These are phyloP conservation scores for Omphalea diandra DNA, from an alignment of 441 rosid genomes.

Conservation along the genomic window DNA sequence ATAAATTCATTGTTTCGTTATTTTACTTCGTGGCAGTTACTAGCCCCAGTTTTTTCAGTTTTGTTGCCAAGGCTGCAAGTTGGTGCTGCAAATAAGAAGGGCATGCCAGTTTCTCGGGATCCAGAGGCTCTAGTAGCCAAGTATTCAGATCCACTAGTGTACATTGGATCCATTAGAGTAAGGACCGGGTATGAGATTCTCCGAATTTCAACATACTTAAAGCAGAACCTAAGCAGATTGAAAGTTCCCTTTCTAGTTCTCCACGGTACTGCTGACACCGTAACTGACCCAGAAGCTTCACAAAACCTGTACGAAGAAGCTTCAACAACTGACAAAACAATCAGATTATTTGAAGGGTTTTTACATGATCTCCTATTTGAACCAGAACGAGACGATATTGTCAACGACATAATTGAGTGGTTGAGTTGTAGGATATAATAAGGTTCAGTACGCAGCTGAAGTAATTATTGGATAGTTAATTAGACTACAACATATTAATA, in stretches of 20 bases:
- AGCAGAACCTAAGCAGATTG: constrained; percentile 52
- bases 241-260: constrained; percentile 68
- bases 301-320: constrained; percentile 61
- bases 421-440: constrained; percentile 46
- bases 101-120: constrained; percentile 73
- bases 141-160: constrained; percentile 86
- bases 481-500: not conserved
- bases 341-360: constrained; percentile 57
- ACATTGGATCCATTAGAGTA: constrained; percentile 64
- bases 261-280: constrained; percentile 71
- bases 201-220: constrained; percentile 52
- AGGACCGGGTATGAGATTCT: constrained; percentile 94
- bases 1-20: not conserved
- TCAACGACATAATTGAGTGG: constrained; percentile 60
- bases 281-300: constrained; percentile 78
- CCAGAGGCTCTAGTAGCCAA: constrained; percentile 72
- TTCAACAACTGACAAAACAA: constrained; percentile 66
- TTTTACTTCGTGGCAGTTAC: constrained; percentile 38
- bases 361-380: constrained; percentile 84
- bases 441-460: constrained; percentile 4
- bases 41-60: constrained; percentile 71
- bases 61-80: constrained; percentile 65
- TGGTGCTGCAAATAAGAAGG: constrained; percentile 67
- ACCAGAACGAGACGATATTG: constrained; percentile 61
- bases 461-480: not conserved